phyloP scores from a whole-genome alignment of 2,329 filamentous ascomycete species.

The Penicillium paneum region DNA sequence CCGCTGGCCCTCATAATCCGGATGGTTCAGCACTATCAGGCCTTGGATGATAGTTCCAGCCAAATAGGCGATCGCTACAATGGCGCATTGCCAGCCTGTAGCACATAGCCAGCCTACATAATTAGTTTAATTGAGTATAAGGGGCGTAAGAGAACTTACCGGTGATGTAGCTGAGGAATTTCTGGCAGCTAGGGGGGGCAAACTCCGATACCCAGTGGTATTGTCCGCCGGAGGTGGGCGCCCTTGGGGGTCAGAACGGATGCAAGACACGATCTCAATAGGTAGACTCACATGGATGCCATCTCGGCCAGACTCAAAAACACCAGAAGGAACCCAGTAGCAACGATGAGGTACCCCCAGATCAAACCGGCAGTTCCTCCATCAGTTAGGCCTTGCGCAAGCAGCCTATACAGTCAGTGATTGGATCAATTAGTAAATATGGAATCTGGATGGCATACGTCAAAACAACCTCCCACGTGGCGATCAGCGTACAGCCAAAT shows the following conservation, averaged over 20 bases:
- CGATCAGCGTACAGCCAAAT: conserved; percentile 43
- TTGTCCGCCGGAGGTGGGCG: conserved; percentile 40
- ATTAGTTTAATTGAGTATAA: not conserved
- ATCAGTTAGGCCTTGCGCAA: conserved; percentile 31
- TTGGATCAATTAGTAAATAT: not conserved
- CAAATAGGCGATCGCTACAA: conserved; percentile 23
- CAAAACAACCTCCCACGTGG: conserved; percentile 44
- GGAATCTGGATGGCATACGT: conserved; percentile 26
- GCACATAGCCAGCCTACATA: conserved; percentile 29
- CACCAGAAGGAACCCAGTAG: conserved; percentile 45
- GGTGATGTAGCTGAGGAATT: conserved; percentile 32
- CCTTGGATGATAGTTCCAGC: conserved; percentile 35
- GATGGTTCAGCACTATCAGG: conserved; percentile 30
- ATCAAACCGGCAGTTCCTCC: conserved; percentile 55
- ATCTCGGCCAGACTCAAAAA: conserved; percentile 50
- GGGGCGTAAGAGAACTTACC: not conserved
- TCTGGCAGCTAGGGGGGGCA: conserved; percentile 32
- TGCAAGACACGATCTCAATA: not conserved
- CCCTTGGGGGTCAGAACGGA: conserved; percentile 18
- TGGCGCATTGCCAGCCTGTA: conserved; percentile 30
- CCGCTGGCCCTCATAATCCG: not conserved
- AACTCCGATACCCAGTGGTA: conserved; percentile 27
- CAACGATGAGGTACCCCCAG: conserved; percentile 51
- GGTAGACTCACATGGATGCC: conserved; percentile 44
- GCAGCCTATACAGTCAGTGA: not conserved